Evolutionary conservation across 2,329 filamentous ascomycete genomes (phyloP).

Genomic region (Botryotinia globosa): DNA sequence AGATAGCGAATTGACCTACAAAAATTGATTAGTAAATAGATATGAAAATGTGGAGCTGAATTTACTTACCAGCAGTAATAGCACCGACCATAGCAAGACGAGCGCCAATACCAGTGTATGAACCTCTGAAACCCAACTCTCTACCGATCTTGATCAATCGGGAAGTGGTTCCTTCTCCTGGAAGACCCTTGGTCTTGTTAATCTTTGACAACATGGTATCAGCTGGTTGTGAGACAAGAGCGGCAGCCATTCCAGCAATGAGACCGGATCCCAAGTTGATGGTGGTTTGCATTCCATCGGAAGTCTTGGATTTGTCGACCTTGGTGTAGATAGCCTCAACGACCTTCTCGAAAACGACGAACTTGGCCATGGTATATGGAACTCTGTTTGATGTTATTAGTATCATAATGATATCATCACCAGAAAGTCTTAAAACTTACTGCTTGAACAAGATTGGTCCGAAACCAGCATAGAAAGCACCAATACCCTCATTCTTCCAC

Average conservation of each 20-base stretch:
- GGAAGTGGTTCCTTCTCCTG: constrained; percentile 77
- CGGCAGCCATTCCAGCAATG: constrained; percentile 80
- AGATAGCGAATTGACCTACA: constrained; percentile 84
- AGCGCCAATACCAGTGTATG: constrained; percentile 77
- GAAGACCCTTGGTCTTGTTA: constrained; percentile 89
- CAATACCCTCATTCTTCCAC: constrained; percentile 74
- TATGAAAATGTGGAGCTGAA: no score
- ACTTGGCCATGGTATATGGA: constrained; percentile 93
- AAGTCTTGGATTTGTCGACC: constrained; percentile 69
- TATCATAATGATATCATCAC: background rate
- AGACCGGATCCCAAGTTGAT: constrained; percentile 80
- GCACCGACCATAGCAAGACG: constrained; percentile 40
- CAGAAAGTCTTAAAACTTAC: constrained; percentile 44
- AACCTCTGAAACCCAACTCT: constrained; percentile 78
- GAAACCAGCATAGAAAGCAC: constrained; percentile 89
- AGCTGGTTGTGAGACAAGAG: constrained; percentile 82
- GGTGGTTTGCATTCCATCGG: constrained; percentile 67
- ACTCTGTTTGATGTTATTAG: constrained; percentile 48
- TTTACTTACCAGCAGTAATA: constrained; percentile 19
- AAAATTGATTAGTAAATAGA: background rate
- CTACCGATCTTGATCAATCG: constrained; percentile 85
- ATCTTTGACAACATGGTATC: constrained; percentile 95
- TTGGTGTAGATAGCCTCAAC: constrained; percentile 67
- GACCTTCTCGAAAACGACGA: constrained; percentile 90
- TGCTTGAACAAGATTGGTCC: constrained; percentile 83